Conservation (phyloP, 1,284 basidiomycete species). For the Tilletia horrida region DNA sequence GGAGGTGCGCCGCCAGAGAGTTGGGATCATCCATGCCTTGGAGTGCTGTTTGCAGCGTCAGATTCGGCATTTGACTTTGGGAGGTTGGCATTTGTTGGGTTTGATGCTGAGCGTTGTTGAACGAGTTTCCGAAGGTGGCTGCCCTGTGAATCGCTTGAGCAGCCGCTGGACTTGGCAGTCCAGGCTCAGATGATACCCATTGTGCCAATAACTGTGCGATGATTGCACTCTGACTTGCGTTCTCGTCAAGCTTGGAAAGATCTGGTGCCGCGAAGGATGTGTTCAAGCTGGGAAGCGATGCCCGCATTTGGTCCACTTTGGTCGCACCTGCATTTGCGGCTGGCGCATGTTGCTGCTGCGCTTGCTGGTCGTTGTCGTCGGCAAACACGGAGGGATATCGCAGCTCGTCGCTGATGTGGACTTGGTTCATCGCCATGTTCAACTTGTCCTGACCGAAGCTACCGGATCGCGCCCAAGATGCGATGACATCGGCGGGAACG, state of each 20-base stretch:
- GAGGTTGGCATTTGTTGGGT: background rate
- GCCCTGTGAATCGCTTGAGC: background rate
- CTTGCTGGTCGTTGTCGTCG: background rate
- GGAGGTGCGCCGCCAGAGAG: background rate
- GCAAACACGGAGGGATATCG: slow-evolving; percentile 9
- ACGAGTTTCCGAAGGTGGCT: background rate
- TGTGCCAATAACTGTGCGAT: background rate
- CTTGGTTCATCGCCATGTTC: slow-evolving; percentile 12
- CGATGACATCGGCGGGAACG: background rate
- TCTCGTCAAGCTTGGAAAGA: background rate
- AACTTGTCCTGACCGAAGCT: slow-evolving; percentile 14
- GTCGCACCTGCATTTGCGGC: background rate
- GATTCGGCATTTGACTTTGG: background rate
- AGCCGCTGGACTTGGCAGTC: slow-evolving; percentile 8
- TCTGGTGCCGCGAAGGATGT: background rate
- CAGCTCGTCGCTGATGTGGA: slow-evolving; percentile 13
- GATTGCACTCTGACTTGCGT: background rate
- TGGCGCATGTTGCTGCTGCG: background rate
- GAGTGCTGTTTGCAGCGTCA: background rate
- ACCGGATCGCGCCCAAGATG: slow-evolving; percentile 3
- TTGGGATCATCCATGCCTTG: background rate
- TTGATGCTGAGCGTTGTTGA: background rate
- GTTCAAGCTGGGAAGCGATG: background rate
- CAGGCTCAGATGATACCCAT: background rate
- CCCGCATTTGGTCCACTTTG: background rate